Percentiles rank a stretch among this genome's conserved stretches.
Evolutionary conservation across 768 basidiomycete genomes (phyloP).

Genomic region (Cantharellus anzutake): DNA sequence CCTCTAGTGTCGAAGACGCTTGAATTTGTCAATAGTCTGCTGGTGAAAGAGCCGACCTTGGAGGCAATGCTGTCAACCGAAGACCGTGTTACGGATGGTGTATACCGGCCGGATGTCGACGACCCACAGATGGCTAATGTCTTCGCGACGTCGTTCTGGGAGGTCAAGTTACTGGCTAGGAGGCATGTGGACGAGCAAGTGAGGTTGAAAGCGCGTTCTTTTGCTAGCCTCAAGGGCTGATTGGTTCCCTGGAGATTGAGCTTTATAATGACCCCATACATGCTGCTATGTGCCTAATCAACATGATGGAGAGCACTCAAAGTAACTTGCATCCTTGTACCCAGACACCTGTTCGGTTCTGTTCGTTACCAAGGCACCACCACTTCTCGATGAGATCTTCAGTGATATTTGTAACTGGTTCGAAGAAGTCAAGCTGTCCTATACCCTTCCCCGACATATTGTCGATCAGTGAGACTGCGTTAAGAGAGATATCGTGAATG

Average conservation of each 20-base stretch:
- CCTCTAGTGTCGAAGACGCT: constrained; percentile 42
- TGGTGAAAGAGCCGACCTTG: constrained; percentile 61
- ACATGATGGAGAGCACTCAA: no score
- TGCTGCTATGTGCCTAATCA: no score
- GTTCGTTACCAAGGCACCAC: constrained; percentile 67
- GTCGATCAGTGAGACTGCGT: constrained; percentile 31
- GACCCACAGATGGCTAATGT: constrained; percentile 73
- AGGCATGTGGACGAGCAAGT: constrained; percentile 41
- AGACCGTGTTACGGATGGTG: constrained; percentile 67
- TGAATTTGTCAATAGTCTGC: constrained; percentile 49
- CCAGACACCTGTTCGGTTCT: constrained; percentile 54
- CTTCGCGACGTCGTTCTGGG: constrained; percentile 76
- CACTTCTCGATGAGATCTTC: constrained; percentile 62
- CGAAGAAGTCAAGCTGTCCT: constrained; percentile 58
- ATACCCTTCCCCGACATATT: constrained; percentile 23
- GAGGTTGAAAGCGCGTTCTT: constrained; percentile 35
- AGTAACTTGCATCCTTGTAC: constrained; percentile 37
- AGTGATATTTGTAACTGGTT: constrained; percentile 11
- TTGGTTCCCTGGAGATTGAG: no score
- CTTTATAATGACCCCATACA: no score
- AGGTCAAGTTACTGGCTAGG: constrained; percentile 42
- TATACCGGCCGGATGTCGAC: constrained; percentile 70
- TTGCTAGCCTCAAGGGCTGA: constrained; percentile 11
- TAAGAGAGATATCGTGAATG: not conserved
- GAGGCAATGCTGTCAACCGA: constrained; percentile 74